phyloP scores from a whole-genome alignment of 257 asterid genomes.

The Solanum tarapatanum region DNA sequence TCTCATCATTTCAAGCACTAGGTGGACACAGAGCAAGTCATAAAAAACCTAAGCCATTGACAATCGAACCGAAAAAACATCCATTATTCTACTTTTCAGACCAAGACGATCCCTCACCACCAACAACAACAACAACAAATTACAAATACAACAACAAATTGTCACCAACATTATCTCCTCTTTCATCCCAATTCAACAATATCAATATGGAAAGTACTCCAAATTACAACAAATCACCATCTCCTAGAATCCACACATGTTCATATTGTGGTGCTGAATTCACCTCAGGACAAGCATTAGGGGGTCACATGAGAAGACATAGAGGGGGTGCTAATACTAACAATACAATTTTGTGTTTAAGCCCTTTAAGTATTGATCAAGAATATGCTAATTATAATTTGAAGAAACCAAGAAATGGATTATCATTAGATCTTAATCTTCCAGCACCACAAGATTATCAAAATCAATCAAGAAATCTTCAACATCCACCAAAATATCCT shows the following conservation, averaged over 20 bases:
- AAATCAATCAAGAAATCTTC: constrained; percentile 1
- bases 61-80: constrained; percentile 3
- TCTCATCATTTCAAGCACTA: constrained; percentile 79
- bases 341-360: constrained; percentile 7
- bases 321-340: constrained; percentile 9
- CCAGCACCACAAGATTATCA: constrained; percentile 53
- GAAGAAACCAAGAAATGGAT: constrained; percentile 9
- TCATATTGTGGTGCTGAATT: constrained; percentile 37
- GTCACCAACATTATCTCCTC: constrained; percentile 1
- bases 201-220: neutral
- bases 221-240: neutral
- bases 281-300: constrained; percentile 33
- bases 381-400: constrained; percentile 6
- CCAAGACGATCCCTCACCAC: constrained; percentile 12
- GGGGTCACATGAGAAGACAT: constrained; percentile 41
- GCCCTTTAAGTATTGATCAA: constrained; percentile 19
- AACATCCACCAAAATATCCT: constrained; percentile 9
- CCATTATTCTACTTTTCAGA: constrained; percentile 1
- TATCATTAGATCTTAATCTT: constrained; percentile 67
- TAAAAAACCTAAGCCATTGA: constrained; percentile 19
- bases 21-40: constrained; percentile 93
- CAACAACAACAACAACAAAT: neutral
- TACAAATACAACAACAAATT: neutral
- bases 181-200: constrained; percentile 15
- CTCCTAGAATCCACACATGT: constrained; percentile 20